Conservation (phyloP, 805 yeast genomes). For the Zygoascus ofunaensis region DNA sequence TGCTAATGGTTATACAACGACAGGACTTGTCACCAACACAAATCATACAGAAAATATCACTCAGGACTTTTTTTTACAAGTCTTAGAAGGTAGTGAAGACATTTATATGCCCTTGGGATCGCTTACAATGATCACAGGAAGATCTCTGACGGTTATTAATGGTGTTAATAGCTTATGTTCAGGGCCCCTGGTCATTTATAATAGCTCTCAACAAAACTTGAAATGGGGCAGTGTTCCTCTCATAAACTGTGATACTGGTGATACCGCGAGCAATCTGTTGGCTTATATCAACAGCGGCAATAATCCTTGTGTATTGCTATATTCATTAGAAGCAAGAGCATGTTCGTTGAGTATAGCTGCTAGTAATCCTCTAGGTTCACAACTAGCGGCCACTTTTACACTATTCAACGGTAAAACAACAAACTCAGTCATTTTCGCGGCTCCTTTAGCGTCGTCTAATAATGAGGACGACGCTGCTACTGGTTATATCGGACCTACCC, state of each 20-base stretch:
- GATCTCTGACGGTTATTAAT: conserved; percentile 1
- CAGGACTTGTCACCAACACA: neutral
- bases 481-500: neutral
- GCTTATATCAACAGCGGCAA: conserved; percentile 11
- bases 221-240: conserved; percentile 15
- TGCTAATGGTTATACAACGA: neutral
- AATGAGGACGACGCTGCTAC: conserved; percentile 3
- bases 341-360: conserved; percentile 16
- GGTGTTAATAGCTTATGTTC: conserved; percentile 13
- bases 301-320: conserved; percentile 18
- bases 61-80: neutral
- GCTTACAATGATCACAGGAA: conserved; percentile 13
- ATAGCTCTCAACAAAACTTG: conserved; percentile 3
- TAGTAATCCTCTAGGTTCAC: conserved; percentile 11
- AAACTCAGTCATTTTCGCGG: conserved; percentile 5
- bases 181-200: conserved; percentile 12
- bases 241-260: conserved; percentile 18
- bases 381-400: conserved; percentile 21
- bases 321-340: conserved; percentile 14
- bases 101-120: conserved; percentile 13
- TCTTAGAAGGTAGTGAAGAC: neutral
- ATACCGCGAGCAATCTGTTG: conserved; percentile 13
- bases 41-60: neutral
- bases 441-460: conserved; percentile 4
- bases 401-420: conserved; percentile 13